Evolutionary conservation across 345 rosid genomes (phyloP).

Genomic region (Pelargonium nanum): DNA sequence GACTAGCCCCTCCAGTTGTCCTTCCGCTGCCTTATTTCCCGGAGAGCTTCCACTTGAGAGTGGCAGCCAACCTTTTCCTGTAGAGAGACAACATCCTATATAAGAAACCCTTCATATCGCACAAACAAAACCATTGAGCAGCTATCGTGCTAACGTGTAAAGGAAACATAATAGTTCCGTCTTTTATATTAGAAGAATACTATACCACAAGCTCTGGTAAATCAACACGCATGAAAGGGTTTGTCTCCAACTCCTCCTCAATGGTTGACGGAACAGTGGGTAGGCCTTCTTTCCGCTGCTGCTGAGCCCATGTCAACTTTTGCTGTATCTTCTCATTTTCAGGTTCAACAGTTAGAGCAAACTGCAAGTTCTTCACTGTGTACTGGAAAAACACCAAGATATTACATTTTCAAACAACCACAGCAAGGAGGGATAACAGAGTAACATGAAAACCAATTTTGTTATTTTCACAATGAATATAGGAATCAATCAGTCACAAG

Average conservation of each 20-base stretch:
- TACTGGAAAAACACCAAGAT: conserved; percentile 37
- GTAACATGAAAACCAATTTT: neutral
- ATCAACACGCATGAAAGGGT: conserved; percentile 77
- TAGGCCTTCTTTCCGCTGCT: conserved; percentile 53
- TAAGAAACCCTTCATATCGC: neutral
- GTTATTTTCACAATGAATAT: too few relatives aligned
- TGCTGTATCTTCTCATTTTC: conserved; percentile 52
- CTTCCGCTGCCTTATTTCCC: conserved; percentile 48
- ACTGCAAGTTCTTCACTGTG: conserved; percentile 84
- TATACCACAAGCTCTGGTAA: conserved; percentile 51
- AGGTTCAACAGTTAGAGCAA: conserved; percentile 70
- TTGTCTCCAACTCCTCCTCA: conserved; percentile 71
- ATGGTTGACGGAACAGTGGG: conserved; percentile 88
- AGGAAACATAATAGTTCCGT: neutral
- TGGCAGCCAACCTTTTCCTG: conserved; percentile 54
- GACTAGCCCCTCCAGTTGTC: conserved; percentile 67
- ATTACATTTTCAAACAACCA: neutral
- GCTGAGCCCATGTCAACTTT: conserved; percentile 72
- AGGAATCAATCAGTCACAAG: too few relatives aligned
- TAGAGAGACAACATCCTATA: neutral
- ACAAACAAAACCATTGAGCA: neutral
- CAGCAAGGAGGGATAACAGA: neutral
- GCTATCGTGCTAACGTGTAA: neutral
- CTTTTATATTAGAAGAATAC: neutral
- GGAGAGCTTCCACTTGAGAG: conserved; percentile 58